phyloP scores from a whole-genome alignment of 2,329 filamentous ascomycete genomes.

The Blumeriella jaapii region DNA sequence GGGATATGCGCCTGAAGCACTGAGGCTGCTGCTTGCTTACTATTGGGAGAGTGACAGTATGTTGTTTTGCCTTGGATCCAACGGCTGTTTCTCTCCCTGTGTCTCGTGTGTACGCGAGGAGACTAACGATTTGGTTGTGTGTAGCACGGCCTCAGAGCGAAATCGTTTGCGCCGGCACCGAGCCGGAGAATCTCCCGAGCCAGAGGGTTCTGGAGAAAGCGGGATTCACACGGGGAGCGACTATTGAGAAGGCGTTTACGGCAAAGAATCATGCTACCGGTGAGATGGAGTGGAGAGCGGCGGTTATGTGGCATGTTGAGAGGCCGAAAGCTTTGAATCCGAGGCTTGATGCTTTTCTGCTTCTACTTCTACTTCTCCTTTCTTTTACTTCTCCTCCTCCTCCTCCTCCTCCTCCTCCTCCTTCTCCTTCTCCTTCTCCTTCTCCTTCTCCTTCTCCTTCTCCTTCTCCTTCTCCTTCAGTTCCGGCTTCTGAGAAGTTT shows the following conservation, averaged over 20 bases:
- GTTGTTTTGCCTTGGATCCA: too few relatives aligned
- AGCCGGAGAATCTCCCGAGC: conserved; percentile 7
- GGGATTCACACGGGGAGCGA: conserved; percentile 6
- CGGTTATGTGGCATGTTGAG: conserved; percentile 5
- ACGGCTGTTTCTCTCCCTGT: too few relatives aligned
- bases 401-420: too few relatives aligned
- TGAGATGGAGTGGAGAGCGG: conserved; percentile 2
- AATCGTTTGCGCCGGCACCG: conserved; percentile 4
- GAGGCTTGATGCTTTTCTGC: too few relatives aligned
- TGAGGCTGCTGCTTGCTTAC: conserved; percentile 7
- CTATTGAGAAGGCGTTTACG: conserved; percentile 4
- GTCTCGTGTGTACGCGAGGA: too few relatives aligned
- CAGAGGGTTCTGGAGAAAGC: conserved; percentile 10
- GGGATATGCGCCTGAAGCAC: conserved; percentile 13
- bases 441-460: background rate
- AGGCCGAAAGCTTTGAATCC: conserved; percentile 4
- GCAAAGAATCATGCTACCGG: conserved; percentile 2
- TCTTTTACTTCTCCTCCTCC: background rate
- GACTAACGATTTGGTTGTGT: background rate
- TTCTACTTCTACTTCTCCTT: background rate
- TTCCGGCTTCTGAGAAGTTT: background rate
- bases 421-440: background rate
- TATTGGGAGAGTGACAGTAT: conserved; percentile 9
- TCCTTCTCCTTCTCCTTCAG: background rate
- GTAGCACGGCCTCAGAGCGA: conserved; percentile 7